Conservation (phyloP, 2,329 filamentous ascomycete genomes). For the Ceratocystiopsis sp. region DNA sequence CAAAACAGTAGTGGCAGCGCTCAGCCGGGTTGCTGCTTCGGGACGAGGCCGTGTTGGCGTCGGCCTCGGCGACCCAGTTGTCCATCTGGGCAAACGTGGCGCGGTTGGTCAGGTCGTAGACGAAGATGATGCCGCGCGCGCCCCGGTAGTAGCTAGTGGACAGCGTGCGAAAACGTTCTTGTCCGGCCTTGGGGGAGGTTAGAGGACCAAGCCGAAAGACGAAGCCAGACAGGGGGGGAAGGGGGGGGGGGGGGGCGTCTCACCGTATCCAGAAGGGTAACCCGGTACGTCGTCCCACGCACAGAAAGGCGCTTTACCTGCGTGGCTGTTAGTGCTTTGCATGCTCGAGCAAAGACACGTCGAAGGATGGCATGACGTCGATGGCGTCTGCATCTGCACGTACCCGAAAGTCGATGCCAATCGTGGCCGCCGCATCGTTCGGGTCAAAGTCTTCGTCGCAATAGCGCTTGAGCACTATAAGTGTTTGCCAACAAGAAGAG, state of each 20-base stretch:
- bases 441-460: conserved; percentile 40
- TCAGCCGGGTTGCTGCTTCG: conserved; percentile 1
- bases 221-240: background rate
- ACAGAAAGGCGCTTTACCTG: conserved; percentile 36
- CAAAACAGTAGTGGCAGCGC: conserved; percentile 11
- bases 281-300: conserved; percentile 30
- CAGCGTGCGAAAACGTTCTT: conserved; percentile 31
- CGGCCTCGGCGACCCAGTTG: conserved; percentile 35
- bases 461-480: conserved; percentile 33
- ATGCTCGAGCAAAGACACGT: too few relatives aligned
- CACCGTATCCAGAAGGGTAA: conserved; percentile 36
- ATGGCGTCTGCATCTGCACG: background rate
- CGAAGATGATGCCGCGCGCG: conserved; percentile 30
- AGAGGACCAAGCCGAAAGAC: background rate
- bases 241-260: conserved; percentile 7
- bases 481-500: too few relatives aligned
- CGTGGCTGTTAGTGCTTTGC: background rate
- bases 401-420: conserved; percentile 40
- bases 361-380: too few relatives aligned
- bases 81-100: conserved; percentile 35
- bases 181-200: conserved; percentile 19
- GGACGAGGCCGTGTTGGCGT: conserved; percentile 24
- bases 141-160: conserved; percentile 34
- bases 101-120: conserved; percentile 31
- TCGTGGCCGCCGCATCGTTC: conserved; percentile 35